Percentiles rank a stretch among this genome's conserved stretches.
Conservation (phyloP, 495 filamentous ascomycete genomes). For the Neurospora cerealis region DNA sequence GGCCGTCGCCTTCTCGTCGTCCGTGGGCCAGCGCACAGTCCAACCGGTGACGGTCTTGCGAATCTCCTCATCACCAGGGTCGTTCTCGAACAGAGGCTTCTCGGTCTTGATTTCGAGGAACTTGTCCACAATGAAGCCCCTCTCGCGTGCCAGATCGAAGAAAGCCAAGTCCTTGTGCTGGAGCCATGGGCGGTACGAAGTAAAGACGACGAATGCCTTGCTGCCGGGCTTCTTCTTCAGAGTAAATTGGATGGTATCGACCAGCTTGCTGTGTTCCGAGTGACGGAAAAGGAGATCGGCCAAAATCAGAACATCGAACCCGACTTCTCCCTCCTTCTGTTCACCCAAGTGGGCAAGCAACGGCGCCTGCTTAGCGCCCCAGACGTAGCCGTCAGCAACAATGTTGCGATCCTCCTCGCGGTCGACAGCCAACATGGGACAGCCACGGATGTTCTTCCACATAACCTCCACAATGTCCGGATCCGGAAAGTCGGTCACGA, state of each 20-base stretch:
- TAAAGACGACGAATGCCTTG: conserved; percentile 80
- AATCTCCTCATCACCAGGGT: conserved; percentile 68
- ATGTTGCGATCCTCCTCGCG: conserved; percentile 24
- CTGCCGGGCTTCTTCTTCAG: conserved; percentile 44
- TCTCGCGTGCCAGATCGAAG: conserved; percentile 60
- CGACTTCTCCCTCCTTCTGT: conserved; percentile 4
- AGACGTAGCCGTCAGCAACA: conserved; percentile 60
- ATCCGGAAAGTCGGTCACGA: conserved; percentile 87
- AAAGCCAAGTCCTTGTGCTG: conserved; percentile 74
- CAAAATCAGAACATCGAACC: conserved; percentile 74
- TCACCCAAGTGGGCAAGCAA: conserved; percentile 41
- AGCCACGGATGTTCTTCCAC: conserved; percentile 53
- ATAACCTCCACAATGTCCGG: conserved; percentile 69
- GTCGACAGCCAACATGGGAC: conserved; percentile 15
- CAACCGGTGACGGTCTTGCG: conserved; percentile 76
- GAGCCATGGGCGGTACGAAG: conserved; percentile 86
- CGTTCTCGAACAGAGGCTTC: conserved; percentile 77
- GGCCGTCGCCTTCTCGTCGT: conserved; percentile 9
- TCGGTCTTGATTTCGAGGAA: conserved; percentile 73
- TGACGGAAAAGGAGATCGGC: conserved; percentile 87
- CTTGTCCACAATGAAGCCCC: conserved; percentile 64
- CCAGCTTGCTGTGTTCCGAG: conserved; percentile 67
- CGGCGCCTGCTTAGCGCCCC: conserved; percentile 52
- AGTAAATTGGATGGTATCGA: conserved; percentile 56
- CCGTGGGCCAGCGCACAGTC: conserved; percentile 44